These are phyloP conservation scores for Xylona heveae DNA, from an alignment of 495 filamentous ascomycete genomes.

Conservation along the genomic window DNA sequence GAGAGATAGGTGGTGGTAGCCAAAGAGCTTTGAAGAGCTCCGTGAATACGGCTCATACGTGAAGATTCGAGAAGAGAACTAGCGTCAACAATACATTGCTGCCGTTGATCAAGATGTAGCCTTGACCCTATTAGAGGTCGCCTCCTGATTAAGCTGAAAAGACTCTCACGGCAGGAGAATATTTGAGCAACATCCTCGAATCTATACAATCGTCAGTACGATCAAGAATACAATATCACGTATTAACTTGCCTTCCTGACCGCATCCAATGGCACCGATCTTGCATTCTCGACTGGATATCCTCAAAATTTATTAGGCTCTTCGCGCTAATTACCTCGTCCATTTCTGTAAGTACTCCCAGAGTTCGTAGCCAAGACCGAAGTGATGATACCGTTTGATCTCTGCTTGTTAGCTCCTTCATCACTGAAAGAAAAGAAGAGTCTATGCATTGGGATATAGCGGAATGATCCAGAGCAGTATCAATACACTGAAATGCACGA, in stretches of 20 bases:
- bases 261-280: constrained; percentile 56
- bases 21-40: constrained; percentile 64
- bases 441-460: constrained; percentile 32
- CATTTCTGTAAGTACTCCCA: constrained; percentile 64
- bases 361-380: constrained; percentile 39
- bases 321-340: constrained; percentile 44
- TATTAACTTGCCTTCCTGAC: constrained; percentile 37
- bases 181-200: constrained; percentile 67
- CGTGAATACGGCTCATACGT: constrained; percentile 52
- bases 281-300: constrained; percentile 38
- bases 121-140: constrained; percentile 36
- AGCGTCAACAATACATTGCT: constrained; percentile 51
- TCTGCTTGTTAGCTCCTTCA: constrained; percentile 31
- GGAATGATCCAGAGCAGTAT: constrained; percentile 34
- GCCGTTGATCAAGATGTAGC: constrained; percentile 30
- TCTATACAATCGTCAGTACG: constrained; percentile 18
- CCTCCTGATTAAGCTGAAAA: constrained; percentile 60
- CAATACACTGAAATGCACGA: constrained; percentile 56
- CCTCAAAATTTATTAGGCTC: constrained; percentile 36
- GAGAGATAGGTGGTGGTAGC: constrained; percentile 63
- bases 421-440: constrained; percentile 37
- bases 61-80: constrained; percentile 52
- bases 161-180: constrained; percentile 57
- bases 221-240: not conserved
- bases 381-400: constrained; percentile 36